Conservation (phyloP, 2,329 filamentous ascomycete species). For the Xylariaceae sp. region DNA sequence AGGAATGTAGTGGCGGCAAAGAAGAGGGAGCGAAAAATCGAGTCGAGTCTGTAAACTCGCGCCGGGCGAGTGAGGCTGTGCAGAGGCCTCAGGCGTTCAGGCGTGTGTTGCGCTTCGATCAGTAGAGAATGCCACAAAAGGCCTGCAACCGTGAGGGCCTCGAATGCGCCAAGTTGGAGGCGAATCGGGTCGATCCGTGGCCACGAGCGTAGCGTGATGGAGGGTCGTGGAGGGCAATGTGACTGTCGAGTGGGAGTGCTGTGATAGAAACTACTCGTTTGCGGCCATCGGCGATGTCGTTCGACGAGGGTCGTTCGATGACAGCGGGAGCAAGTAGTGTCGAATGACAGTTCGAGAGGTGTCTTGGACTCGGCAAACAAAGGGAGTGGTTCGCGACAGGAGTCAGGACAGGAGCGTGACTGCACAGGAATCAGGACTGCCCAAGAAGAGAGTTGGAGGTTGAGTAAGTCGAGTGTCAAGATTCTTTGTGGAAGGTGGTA, state of each 20-base stretch:
- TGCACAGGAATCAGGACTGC: conserved; percentile 8
- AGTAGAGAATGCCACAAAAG: conserved; percentile 28
- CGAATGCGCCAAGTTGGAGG: conserved; percentile 10
- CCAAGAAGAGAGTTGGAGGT: conserved; percentile 5
- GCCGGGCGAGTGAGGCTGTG: conserved; percentile 28
- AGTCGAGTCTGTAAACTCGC: conserved; percentile 25
- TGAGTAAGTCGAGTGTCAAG: conserved; percentile 9
- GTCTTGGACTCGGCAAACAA: not conserved
- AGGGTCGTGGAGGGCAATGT: not conserved
- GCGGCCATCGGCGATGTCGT: conserved; percentile 9
- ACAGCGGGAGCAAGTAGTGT: not conserved
- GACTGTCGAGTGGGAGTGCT: conserved; percentile 3
- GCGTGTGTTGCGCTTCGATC: conserved; percentile 25
- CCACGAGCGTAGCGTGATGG: not conserved
- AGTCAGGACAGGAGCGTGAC: not conserved
- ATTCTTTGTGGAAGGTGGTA: conserved; percentile 13
- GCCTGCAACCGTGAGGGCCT: conserved; percentile 19
- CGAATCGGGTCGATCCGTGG: conserved; percentile 1
- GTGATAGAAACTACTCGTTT: conserved; percentile 8
- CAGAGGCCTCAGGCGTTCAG: conserved; percentile 12
- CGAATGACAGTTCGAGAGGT: not conserved
- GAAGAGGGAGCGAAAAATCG: conserved; percentile 6
- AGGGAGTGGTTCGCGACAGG: conserved; percentile 12
- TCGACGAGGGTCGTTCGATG: conserved; percentile 7
- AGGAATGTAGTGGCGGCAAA: conserved; percentile 8